Base-by-base conservation (phyloP, 163 green algal genomes). In the Chlorella variabilis region DNA sequence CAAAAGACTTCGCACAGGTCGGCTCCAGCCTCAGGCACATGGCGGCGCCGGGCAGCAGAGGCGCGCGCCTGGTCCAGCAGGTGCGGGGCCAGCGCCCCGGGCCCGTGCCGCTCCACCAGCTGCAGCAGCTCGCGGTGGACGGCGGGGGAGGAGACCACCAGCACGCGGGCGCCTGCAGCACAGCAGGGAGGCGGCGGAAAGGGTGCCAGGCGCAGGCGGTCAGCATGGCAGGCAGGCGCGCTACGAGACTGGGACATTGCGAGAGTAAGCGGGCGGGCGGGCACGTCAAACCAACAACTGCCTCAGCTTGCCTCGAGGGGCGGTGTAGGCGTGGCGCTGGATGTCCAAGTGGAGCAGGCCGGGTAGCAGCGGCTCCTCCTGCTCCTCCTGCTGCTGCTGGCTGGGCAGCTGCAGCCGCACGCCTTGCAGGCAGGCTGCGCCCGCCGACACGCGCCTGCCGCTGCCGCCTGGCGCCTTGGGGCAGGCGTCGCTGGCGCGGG, bases 271-370 rank as follows among this genome's bases (percentile, higher is more conserved):
- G n/a, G n/a, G n/a, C n/a, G n/a, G n/a, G n/a, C n/a, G n/a, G n/a
- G n/a, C n/a, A n/a, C n/a, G n/a, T n/a, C n/a, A n/a, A n/a, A n/a
- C n/a, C n/a, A n/a, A n/a, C n/a, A n/a, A n/a, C n/a, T n/a, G n/a
- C n/a, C n/a, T 38, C 15, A 23, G 25, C 34, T 58, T 25, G 36
- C 75, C 75, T 59, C 41, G 25, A 9, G 77, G 83, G 0, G 83
- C 67, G 11, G 51, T 71, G 67, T 65, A 84, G 39, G 83, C 51
- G 23, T 58, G 54, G 3, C 45, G 59, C 27, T 68, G 51, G 20
- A 82, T 33, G 41, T 84, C 76, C 1, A 87, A 25, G 58, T 83
- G 67, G 7, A 87, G 67, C 71, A 83, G 62, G 11, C 83, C 83
- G 0, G 83, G 56, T 11, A 29, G 65, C 54, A 83, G 67, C 51